Base-by-base conservation (phyloP, 1,284 basidiomycete genomes). In the Omphalotus olearius region DNA sequence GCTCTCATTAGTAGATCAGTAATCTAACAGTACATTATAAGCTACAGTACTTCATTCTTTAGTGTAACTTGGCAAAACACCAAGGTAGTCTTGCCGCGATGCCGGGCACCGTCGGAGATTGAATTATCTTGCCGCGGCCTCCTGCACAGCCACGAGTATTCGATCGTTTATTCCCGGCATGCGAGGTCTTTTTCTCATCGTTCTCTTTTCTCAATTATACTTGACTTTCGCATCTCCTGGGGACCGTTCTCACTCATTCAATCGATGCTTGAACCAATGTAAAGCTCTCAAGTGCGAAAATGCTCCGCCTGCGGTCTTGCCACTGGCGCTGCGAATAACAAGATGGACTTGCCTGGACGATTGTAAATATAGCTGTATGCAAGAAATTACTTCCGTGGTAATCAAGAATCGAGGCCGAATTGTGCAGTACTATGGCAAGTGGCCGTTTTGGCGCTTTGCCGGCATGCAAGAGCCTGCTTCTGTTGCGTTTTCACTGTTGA, bases 401-500 rank as follows among this genome's bases (percentile, higher is more conserved):
- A 63, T 83, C 10, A 47, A 60, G 37, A 60, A 60, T 3, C 76
- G 70, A 16, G 64, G 55, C 59, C 69, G 35, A 28, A 70, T 88
- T 16, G 77, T 89, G 50, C 94, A 97, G 62, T 98, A 91, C 67
- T 83, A 93, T 62, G 97, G 97, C 20, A 99, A 99, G 73, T 99
- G 96, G 95, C 91, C 93, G 0, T 98, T 98, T 67, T 88, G 85
- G 80, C 78, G 93, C 37, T 70, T 91, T 18, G 69, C 77, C 4
- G 93, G 93, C 23, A 88, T 93, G 69, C 97, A 99, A 68, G 97
- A 99, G 68, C 95, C 96, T 3, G 84, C 94, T n/a, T 92, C 91
- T 11, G 94, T 98, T 47, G 66, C 85, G 28, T 98, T 98, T 72
- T 95, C 91, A 6, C 60, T 98, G 18, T 66, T 86, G 53, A 99